Evolutionary conservation across 345 rosid genomes (phyloP).

Genomic region (Linum usitatissimum): DNA sequence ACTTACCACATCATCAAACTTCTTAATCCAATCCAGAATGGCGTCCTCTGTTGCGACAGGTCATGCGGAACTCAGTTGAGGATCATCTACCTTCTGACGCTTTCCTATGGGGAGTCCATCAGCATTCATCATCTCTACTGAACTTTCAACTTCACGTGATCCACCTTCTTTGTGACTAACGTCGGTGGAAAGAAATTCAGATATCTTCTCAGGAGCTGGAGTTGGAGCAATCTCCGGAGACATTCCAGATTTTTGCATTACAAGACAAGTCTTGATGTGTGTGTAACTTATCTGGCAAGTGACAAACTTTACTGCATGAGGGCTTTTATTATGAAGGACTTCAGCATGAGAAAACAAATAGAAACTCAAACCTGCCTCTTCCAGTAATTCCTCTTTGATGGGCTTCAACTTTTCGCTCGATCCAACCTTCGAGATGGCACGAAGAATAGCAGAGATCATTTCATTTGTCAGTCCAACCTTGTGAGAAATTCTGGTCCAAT

Average conservation of each 20-base stretch:
- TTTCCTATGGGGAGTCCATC: conserved; percentile 14
- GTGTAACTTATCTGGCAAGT: conserved; percentile 28
- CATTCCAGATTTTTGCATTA: conserved; percentile 21
- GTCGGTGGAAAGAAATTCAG: conserved; percentile 5
- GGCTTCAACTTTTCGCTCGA: conserved; percentile 33
- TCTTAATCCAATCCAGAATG: conserved; percentile 22
- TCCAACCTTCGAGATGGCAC: conserved; percentile 33
- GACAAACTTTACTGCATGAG: neutral
- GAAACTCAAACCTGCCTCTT: conserved; percentile 23
- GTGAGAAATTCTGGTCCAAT: conserved; percentile 27
- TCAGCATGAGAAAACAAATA: neutral
- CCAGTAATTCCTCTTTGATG: conserved; percentile 37
- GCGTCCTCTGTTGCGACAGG: conserved; percentile 22
- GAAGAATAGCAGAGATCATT: conserved; percentile 22
- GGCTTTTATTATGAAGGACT: neutral
- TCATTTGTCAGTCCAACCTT: conserved; percentile 27
- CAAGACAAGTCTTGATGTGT: conserved; percentile 30
- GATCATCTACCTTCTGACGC: conserved; percentile 23
- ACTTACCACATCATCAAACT: conserved; percentile 34
- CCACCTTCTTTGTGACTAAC: neutral
- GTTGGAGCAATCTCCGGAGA: conserved; percentile 15
- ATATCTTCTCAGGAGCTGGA: conserved; percentile 6
- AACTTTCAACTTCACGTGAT: conserved; percentile 8
- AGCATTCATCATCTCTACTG: neutral
- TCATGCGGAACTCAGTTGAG: conserved; percentile 9